Percentiles rank a stretch among this genome's conserved stretches.
These are phyloP conservation scores for Podospora australis DNA, from an alignment of 495 filamentous ascomycete genomes.

Conservation along the genomic window DNA sequence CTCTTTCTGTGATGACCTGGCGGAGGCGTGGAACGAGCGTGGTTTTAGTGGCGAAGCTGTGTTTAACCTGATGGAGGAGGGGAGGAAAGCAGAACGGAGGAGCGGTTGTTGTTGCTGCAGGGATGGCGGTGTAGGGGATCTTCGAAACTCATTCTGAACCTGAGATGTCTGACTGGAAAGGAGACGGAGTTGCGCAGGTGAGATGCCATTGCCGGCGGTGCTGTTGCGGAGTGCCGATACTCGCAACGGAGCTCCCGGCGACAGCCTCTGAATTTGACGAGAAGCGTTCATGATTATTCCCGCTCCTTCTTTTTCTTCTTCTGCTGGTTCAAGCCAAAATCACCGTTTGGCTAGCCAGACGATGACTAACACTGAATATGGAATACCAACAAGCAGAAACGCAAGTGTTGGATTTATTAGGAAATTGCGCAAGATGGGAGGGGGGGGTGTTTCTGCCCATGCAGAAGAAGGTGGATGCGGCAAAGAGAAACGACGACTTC, in stretches of 20 bases:
- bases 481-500: conserved; percentile 1
- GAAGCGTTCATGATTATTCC: conserved; percentile 40
- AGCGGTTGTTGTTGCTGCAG: conserved; percentile 19
- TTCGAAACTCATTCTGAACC: conserved; percentile 13
- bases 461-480: conserved; percentile 1
- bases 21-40: conserved; percentile 39
- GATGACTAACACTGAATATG: no score
- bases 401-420: neutral
- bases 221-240: conserved; percentile 35
- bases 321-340: no score
- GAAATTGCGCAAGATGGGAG: conserved; percentile 12
- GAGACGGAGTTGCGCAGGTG: conserved; percentile 56
- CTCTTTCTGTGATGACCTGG: conserved; percentile 26
- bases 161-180: conserved; percentile 30
- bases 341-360: no score
- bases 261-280: conserved; percentile 36
- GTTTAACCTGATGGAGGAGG: conserved; percentile 26
- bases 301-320: conserved; percentile 1
- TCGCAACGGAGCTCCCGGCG: conserved; percentile 31
- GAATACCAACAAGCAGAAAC: conserved; percentile 2
- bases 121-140: conserved; percentile 19
- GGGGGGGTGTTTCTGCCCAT: neutral
- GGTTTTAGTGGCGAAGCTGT: conserved; percentile 26
- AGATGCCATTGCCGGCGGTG: conserved; percentile 33
- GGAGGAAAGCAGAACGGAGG: conserved; percentile 43